These are phyloP conservation scores for Lichtheimia corymbifera DNA, from an alignment of 371 early-diverging fungal species.

Conservation along the genomic window DNA sequence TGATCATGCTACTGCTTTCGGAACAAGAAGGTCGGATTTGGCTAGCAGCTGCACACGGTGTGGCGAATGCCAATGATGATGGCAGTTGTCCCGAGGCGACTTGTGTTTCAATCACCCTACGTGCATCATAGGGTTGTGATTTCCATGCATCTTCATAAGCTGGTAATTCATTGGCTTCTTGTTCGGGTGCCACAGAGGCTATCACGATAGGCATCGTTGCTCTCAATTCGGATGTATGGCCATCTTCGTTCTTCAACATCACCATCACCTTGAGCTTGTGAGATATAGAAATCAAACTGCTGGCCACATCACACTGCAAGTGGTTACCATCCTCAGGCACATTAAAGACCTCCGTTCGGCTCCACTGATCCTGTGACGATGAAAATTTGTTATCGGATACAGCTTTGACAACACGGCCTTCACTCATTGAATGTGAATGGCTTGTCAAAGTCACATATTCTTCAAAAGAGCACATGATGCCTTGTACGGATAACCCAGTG, in stretches of 20 bases:
- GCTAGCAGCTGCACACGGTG: conserved; percentile 81
- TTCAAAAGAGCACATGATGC: conserved; percentile 33
- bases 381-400: conserved; percentile 32
- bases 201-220: conserved; percentile 42
- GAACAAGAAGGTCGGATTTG: conserved; percentile 72
- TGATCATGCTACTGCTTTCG: conserved; percentile 8
- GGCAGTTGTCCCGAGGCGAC: conserved; percentile 35
- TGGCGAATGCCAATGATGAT: conserved; percentile 57
- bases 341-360: conserved; percentile 24
- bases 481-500: conserved; percentile 25
- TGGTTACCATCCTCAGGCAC: conserved; percentile 17
- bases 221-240: conserved; percentile 47
- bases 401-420: conserved; percentile 28
- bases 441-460: conserved; percentile 35
- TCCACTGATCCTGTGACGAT: conserved; percentile 20
- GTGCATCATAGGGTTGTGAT: conserved; percentile 41
- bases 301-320: conserved; percentile 26
- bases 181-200: conserved; percentile 31
- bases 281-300: conserved; percentile 36
- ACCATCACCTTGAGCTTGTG: conserved; percentile 48
- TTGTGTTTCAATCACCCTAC: conserved; percentile 19
- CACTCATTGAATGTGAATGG: conserved; percentile 28
- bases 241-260: conserved; percentile 41
- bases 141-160: conserved; percentile 54
- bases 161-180: conserved; percentile 39